Evolutionary conservation across 2,329 filamentous ascomycete species (phyloP).

Genomic region (Pestalotiopsis sp.): DNA sequence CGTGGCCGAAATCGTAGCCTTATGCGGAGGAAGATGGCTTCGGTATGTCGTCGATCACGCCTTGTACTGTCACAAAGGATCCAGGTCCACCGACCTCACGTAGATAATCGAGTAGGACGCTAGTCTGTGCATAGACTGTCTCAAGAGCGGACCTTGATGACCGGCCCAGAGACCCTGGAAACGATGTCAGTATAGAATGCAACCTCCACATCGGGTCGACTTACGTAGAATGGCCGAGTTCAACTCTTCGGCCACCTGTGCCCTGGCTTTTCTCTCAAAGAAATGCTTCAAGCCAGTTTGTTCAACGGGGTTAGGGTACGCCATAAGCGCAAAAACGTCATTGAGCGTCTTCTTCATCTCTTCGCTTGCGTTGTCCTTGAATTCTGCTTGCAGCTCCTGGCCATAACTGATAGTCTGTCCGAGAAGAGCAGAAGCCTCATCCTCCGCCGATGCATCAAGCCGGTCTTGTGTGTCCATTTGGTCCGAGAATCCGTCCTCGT

Average conservation of each 20-base stretch:
- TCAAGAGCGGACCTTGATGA: slow-evolving; percentile 85
- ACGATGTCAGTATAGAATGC: not conserved
- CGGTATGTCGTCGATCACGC: slow-evolving; percentile 48
- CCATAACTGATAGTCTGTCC: slow-evolving; percentile 77
- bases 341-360: slow-evolving; percentile 73
- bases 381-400: slow-evolving; percentile 75
- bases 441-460: slow-evolving; percentile 23
- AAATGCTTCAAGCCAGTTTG: slow-evolving; percentile 75
- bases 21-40: slow-evolving; percentile 32
- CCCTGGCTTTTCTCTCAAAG: slow-evolving; percentile 72
- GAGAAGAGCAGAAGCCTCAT: slow-evolving; percentile 49
- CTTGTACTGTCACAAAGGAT: slow-evolving; percentile 70
- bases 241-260: slow-evolving; percentile 84
- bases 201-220: slow-evolving; percentile 30
- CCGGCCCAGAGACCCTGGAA: slow-evolving; percentile 85
- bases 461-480: slow-evolving; percentile 57
- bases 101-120: slow-evolving; percentile 80
- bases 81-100: slow-evolving; percentile 77
- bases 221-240: slow-evolving; percentile 90
- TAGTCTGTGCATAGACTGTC: slow-evolving; percentile 81
- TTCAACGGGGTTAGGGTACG: slow-evolving; percentile 78
- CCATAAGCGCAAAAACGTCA: slow-evolving; percentile 86
- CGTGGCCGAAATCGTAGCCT: not conserved
- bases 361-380: slow-evolving; percentile 66
- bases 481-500: slow-evolving; percentile 41